Percentiles rank a stretch among this genome's conserved stretches.
Evolutionary conservation across 208 protist species (phyloP).

Genomic region (Acanthamoeba quina): DNA sequence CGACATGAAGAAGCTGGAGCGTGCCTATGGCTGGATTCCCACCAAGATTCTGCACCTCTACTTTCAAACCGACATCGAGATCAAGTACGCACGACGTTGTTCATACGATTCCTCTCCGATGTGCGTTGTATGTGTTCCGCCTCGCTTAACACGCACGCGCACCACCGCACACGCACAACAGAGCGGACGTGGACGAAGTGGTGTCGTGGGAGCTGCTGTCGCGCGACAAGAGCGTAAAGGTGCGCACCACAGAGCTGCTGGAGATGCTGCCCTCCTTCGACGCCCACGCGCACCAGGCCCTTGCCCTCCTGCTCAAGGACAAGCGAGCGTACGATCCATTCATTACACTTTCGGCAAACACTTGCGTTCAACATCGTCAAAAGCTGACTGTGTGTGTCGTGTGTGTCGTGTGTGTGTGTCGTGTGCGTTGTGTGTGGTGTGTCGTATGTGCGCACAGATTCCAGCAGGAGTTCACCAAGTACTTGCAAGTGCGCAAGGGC

Average conservation of each 20-base stretch:
- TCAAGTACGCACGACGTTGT: constrained; percentile 16
- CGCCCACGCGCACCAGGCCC: background rate
- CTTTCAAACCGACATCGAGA: constrained; percentile 45
- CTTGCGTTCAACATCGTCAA: background rate
- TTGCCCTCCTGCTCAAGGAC: constrained; percentile 32
- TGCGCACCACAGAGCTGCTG: constrained; percentile 9
- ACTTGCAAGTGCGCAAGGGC: constrained; percentile 1
- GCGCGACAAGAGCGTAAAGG: constrained; percentile 18
- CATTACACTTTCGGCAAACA: background rate
- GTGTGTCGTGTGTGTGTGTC: background rate
- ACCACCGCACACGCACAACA: background rate
- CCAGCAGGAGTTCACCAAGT: constrained; percentile 52
- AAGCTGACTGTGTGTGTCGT: background rate
- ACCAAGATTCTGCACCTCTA: constrained; percentile 61
- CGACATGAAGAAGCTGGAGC: constrained; percentile 35
- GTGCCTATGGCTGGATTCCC: constrained; percentile 60
- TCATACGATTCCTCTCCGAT: background rate
- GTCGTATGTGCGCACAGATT: too few species aligned
- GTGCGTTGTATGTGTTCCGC: background rate
- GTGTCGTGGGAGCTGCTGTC: constrained; percentile 35
- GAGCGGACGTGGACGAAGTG: constrained; percentile 18
- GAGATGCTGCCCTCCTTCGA: constrained; percentile 37
- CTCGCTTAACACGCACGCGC: background rate
- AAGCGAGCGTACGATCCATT: constrained; percentile 11
- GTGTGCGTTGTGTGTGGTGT: background rate